Conservation (phyloP, 306 rosid species). For the Heteromeles arbutifolia region DNA sequence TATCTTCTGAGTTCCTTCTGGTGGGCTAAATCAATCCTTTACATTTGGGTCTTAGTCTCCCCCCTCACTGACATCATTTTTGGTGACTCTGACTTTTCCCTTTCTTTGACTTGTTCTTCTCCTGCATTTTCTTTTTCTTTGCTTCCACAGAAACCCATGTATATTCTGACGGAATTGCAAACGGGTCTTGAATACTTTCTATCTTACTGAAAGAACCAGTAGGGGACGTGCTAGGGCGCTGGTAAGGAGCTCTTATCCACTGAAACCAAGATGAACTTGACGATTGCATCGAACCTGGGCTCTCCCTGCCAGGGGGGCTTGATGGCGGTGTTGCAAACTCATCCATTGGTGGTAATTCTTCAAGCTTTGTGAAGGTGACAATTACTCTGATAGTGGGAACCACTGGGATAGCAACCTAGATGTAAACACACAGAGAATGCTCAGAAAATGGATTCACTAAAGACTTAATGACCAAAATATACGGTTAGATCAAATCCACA, state of each 20-base stretch:
- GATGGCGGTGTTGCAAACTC: conserved; percentile 86
- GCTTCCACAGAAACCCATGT: conserved; percentile 82
- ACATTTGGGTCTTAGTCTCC: conserved; percentile 14
- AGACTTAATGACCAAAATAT: neutral
- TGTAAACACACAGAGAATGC: neutral
- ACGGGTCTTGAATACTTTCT: conserved; percentile 80
- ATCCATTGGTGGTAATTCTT: conserved; percentile 74
- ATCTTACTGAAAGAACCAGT: conserved; percentile 66
- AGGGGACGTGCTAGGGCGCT: conserved; percentile 48
- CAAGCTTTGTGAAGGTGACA: conserved; percentile 87
- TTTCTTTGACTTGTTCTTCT: conserved; percentile 83
- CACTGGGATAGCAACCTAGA: conserved; percentile 95
- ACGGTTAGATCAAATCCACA: neutral
- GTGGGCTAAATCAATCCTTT: conserved; percentile 25
- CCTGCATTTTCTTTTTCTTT: conserved; percentile 85
- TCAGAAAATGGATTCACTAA: neutral
- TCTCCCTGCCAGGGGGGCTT: conserved; percentile 72
- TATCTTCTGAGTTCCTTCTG: conserved; percentile 22
- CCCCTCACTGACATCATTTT: conserved; percentile 17
- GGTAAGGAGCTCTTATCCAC: conserved; percentile 92
- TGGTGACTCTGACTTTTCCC: conserved; percentile 57
- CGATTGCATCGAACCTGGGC: conserved; percentile 39
- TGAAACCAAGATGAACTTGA: conserved; percentile 88
- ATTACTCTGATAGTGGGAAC: conserved; percentile 91
- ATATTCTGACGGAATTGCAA: conserved; percentile 76